A percentile compares a stretch with the other conserved stretches of the same genome.
Conservation (phyloP, 208 protist species). For the Crithidia fasciculata region DNA sequence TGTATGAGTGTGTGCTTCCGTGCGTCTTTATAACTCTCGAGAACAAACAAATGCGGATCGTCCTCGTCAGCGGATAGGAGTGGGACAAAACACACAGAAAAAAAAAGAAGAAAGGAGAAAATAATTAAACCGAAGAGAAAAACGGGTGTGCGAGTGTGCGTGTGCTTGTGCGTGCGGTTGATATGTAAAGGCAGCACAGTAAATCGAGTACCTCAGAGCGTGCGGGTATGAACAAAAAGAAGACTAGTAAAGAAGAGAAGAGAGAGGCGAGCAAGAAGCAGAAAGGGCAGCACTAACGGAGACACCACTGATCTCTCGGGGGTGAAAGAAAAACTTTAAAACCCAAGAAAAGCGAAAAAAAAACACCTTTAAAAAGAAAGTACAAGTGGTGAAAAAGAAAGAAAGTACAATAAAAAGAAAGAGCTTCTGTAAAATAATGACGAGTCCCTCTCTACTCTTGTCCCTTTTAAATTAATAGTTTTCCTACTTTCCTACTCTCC, state of each 20-base stretch:
- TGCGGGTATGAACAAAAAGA: neutral
- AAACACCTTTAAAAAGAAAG: slow-evolving; percentile 7
- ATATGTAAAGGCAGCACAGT: no score
- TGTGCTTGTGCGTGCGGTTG: neutral
- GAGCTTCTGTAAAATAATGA: no score
- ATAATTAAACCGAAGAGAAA: neutral
- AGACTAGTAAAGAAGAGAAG: neutral
- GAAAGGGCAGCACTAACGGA: no score
- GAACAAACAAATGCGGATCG: no score
- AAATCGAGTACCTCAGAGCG: no score
- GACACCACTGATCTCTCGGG: neutral
- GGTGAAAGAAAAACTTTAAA: neutral
- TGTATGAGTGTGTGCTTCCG: no score
- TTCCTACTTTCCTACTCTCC: no score
- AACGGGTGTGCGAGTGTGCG: neutral
- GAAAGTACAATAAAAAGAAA: neutral
- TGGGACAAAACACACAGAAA: neutral
- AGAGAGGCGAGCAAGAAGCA: neutral
- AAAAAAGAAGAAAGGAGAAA: neutral
- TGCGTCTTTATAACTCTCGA: no score
- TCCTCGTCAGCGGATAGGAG: neutral
- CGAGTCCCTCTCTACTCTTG: no score
- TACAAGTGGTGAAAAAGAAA: slow-evolving; percentile 1
- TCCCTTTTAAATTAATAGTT: no score
- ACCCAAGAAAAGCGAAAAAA: neutral